Conservation (phyloP, 495 filamentous ascomycete species). For the Tuber aestivum region DNA sequence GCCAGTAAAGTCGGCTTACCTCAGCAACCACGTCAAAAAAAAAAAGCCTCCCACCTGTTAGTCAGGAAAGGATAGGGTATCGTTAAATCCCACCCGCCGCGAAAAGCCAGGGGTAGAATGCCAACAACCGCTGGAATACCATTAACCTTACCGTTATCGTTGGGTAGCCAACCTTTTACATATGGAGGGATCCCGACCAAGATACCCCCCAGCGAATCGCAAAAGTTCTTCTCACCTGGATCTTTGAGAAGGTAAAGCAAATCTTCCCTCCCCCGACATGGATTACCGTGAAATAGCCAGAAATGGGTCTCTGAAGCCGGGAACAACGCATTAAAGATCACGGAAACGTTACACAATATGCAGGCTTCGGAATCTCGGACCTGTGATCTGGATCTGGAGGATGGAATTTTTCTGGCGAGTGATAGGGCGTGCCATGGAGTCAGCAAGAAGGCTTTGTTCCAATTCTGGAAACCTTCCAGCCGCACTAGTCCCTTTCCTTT, state of each 20-base stretch:
- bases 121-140: neutral
- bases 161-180: neutral
- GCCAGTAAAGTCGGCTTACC: neutral
- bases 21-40: neutral
- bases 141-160: neutral
- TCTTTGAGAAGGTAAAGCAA: neutral
- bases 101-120: neutral
- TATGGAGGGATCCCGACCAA: neutral
- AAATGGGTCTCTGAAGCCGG: neutral
- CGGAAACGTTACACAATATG: neutral
- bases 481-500: neutral
- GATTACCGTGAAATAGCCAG: neutral
- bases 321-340: neutral
- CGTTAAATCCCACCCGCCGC: neutral
- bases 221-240: neutral
- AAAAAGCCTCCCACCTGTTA: neutral
- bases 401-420: neutral
- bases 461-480: neutral
- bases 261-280: neutral
- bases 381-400: neutral
- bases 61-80: too few relatives aligned
- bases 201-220: neutral
- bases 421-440: neutral
- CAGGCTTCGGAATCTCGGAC: neutral
- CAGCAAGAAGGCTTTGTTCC: neutral